Evolutionary conservation across 352 stramenopile genomes (phyloP).

Genomic region (Phytophthora gonapodyides): DNA sequence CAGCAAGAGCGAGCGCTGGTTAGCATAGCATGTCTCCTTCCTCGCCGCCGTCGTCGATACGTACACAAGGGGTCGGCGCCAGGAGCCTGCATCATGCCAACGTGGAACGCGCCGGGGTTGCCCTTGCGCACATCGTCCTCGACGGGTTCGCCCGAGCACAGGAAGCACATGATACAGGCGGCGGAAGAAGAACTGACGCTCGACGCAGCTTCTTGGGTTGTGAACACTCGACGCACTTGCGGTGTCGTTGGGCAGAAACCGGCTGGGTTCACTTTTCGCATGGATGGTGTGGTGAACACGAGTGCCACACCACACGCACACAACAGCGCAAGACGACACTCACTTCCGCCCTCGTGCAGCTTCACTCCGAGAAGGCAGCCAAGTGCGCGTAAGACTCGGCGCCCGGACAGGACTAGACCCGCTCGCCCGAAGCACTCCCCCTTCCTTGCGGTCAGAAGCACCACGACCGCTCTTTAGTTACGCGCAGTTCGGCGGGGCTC

Average conservation of each 20-base stretch:
- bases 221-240: too few relatives aligned
- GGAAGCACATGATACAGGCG: constrained; percentile 50
- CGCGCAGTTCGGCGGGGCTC: too few relatives aligned
- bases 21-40: too few relatives aligned
- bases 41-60: constrained; percentile 22
- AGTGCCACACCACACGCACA: too few relatives aligned
- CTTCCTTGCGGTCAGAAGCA: too few relatives aligned
- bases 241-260: too few relatives aligned
- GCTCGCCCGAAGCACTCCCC: not conserved
- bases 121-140: constrained; percentile 68
- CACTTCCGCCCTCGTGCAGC: constrained; percentile 12
- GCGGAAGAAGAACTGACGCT: constrained; percentile 3
- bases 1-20: too few relatives aligned
- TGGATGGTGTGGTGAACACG: too few relatives aligned
- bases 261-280: too few relatives aligned
- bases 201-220: constrained; percentile 5
- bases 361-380: constrained; percentile 16
- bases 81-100: constrained; percentile 90
- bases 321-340: too few relatives aligned
- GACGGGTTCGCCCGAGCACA: constrained; percentile 73
- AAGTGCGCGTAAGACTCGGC: constrained; percentile 2
- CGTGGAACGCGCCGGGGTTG: constrained; percentile 79
- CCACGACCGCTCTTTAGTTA: too few relatives aligned
- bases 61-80: constrained; percentile 83
- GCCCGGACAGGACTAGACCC: constrained; percentile 13